Base-by-base conservation (phyloP, 2,329 filamentous ascomycete species). In the Fusarium siculi region DNA sequence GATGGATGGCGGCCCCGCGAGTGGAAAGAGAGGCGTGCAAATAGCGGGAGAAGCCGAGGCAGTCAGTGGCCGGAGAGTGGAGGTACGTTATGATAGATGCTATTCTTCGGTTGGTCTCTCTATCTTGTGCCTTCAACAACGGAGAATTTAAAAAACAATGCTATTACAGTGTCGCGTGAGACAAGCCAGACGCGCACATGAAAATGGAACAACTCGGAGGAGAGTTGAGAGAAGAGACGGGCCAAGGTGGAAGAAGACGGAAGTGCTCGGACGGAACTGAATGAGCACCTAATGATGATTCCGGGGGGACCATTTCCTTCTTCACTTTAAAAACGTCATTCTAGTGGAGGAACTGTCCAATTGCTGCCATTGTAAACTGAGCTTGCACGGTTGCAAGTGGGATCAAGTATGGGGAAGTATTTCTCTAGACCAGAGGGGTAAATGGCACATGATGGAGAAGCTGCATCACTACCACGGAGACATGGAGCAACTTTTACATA, bases 1-100 rank as follows among this genome's bases (percentile, higher is more conserved):
- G 64, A 75, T 68, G 56, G 62, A 75, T 66, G 58, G 58, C 63
- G 74, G 75, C 75, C 76, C 75, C 76, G 75, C 75, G 75, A 68
- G 70, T 58, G 60, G 57, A 66, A 58, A 65, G 52, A 68, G 47
- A 69, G 69, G 64, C 47, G 67, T 74, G 68, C 63, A 49, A 72
- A 72, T 74, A 72, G 72, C 71, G 73, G 70, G 73, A 73, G 75
- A 76, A 78, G 76, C 76, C 76, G 76, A 78, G 76, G 76, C 72
- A 75, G 73, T 54, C 72, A 75, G 73, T 54, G 54, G 36, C 63
- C 59, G 66, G 61, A 37, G 61, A 58, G 70, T 59, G 67, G 53
- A 61, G 55, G 58, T 72, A 72, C 67, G 62, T 50, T 50, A 6
- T 28, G 23, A 18, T 25, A 60, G 50, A 54, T 54, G 23, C 50